Evolutionary conservation across 1,139 yeast species (phyloP).

Genomic region (Pneumocystis oryctolagi): DNA sequence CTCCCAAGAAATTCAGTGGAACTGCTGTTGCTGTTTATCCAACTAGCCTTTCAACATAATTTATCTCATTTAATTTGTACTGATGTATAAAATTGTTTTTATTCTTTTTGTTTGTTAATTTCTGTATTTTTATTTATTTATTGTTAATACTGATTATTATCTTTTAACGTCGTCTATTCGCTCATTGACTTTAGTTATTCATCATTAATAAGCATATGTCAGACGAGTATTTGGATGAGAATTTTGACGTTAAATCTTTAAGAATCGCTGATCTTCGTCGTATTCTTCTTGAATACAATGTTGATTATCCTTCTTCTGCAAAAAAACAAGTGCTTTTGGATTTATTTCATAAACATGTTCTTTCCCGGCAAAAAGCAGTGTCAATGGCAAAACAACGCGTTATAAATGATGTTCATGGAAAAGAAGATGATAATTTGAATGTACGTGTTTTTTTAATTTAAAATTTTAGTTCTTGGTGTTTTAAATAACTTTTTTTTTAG

Average conservation of each 20-base stretch:
- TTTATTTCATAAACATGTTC: slow-evolving; percentile 37
- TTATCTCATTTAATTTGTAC: not conserved
- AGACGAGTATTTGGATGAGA: slow-evolving; percentile 23
- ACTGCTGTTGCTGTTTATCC: not conserved
- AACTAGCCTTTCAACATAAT: not conserved
- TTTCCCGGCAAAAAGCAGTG: slow-evolving; percentile 28
- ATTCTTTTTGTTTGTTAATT: not conserved
- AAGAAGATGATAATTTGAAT: not conserved
- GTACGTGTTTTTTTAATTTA: not conserved
- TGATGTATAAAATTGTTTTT: not conserved
- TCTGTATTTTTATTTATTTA: not conserved
- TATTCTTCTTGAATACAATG: slow-evolving; percentile 42
- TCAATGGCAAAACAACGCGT: slow-evolving; percentile 15
- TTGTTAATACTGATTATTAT: not conserved
- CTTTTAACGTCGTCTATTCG: not conserved
- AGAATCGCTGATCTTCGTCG: slow-evolving; percentile 52
- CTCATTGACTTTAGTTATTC: not conserved
- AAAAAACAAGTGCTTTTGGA: slow-evolving; percentile 47
- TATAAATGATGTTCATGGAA: not conserved
- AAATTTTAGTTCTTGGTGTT: not conserved
- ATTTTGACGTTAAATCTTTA: slow-evolving; percentile 46
- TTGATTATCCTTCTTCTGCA: slow-evolving; percentile 43
- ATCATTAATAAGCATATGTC: not conserved
- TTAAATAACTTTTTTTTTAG: not conserved
- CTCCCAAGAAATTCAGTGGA: not conserved